Percentiles rank a stretch among this genome's conserved stretches.
Conservation (phyloP, 1,139 yeast genomes). For the Candida sanyaensis region DNA sequence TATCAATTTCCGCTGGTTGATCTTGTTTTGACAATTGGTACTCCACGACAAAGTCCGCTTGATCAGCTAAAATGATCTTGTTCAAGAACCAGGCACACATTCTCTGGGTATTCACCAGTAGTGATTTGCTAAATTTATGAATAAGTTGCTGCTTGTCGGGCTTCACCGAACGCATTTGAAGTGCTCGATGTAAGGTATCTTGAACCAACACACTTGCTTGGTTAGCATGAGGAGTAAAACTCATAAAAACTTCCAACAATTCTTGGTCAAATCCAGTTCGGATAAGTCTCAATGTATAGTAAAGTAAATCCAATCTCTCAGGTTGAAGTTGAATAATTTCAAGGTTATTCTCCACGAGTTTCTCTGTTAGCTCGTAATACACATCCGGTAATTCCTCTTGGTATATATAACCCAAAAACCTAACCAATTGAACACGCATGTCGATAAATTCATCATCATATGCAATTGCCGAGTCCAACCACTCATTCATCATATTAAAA, state of each 20-base stretch:
- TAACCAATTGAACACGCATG: conserved; percentile 54
- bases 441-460: conserved; percentile 56
- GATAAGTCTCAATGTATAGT: conserved; percentile 49
- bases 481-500: conserved; percentile 48
- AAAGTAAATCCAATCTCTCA: conserved; percentile 44
- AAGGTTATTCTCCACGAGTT: conserved; percentile 53
- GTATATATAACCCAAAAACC: conserved; percentile 41
- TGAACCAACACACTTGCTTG: conserved; percentile 38
- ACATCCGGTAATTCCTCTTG: conserved; percentile 30
- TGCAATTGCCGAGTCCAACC: conserved; percentile 65
- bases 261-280: conserved; percentile 26
- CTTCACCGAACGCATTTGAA: conserved; percentile 13
- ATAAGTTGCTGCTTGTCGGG: conserved; percentile 22
- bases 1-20: conserved; percentile 37
- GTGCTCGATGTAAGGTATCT: conserved; percentile 30
- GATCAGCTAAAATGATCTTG: conserved; percentile 34
- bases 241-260: conserved; percentile 35
- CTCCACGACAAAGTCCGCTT: conserved; percentile 63
- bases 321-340: conserved; percentile 44
- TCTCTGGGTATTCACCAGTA: conserved; percentile 34
- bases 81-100: conserved; percentile 38
- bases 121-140: conserved; percentile 21
- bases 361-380: conserved; percentile 34
- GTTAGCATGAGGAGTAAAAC: conserved; percentile 14
- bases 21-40: conserved; percentile 47